These are phyloP conservation scores for Diplodia sapinea DNA, from an alignment of 2,329 filamentous ascomycete species.

Conservation along the genomic window DNA sequence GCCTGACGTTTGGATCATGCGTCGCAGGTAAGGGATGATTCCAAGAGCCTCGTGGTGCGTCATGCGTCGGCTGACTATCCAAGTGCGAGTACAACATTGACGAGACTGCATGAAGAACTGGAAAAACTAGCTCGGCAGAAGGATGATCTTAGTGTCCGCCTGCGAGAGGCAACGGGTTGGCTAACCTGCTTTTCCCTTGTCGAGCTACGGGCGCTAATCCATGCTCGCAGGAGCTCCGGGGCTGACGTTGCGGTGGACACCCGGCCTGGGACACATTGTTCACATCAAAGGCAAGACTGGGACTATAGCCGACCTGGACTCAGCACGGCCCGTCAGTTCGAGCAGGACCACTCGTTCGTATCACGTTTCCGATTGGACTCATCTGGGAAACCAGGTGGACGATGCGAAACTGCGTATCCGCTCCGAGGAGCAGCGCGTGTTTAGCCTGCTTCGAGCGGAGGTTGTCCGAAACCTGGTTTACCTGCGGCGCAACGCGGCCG, in stretches of 20 bases:
- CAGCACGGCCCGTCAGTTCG: constrained; percentile 67
- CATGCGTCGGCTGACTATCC: constrained; percentile 28
- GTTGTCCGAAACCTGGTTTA: constrained; percentile 84
- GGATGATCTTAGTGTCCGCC: constrained; percentile 60
- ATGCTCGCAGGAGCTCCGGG: constrained; percentile 56
- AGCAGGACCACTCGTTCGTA: constrained; percentile 86
- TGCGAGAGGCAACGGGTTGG: constrained; percentile 64
- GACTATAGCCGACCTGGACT: constrained; percentile 50
- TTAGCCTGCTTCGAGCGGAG: constrained; percentile 72
- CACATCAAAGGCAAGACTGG: constrained; percentile 85
- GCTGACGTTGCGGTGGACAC: constrained; percentile 83
- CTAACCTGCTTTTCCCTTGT: neutral
- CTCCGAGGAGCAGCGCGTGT: constrained; percentile 81
- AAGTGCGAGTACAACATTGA: constrained; percentile 69
- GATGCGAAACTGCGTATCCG: constrained; percentile 78
- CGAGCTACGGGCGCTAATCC: constrained; percentile 33
- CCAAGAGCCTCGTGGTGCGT: constrained; percentile 27
- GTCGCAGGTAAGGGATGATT: constrained; percentile 46
- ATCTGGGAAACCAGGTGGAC: constrained; percentile 79
- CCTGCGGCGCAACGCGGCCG: constrained; percentile 85
- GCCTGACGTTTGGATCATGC: constrained; percentile 68
- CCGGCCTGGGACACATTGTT: constrained; percentile 85
- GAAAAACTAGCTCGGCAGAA: constrained; percentile 67
- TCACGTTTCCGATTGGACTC: constrained; percentile 82
- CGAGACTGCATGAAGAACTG: constrained; percentile 71